Conservation (phyloP, 1,284 basidiomycete species). For the Heliocybe sulcata region DNA sequence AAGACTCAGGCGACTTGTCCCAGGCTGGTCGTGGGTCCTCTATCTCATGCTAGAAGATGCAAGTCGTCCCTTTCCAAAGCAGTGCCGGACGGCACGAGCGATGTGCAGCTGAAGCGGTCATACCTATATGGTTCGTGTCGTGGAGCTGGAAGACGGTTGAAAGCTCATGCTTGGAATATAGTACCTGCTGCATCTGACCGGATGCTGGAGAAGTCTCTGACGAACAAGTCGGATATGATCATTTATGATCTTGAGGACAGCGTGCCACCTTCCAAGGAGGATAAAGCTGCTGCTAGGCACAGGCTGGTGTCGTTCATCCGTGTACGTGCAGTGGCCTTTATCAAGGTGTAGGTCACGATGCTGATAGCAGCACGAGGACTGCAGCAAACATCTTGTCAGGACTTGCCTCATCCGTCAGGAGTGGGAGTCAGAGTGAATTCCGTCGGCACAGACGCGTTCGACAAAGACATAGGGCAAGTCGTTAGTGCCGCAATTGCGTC, state of each 20-base stretch:
- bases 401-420: conserved; percentile 37
- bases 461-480: conserved; percentile 59
- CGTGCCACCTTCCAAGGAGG: conserved; percentile 50
- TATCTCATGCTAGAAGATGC: neutral
- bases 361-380: neutral
- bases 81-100: neutral
- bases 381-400: conserved; percentile 23
- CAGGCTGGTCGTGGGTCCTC: neutral
- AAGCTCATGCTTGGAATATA: conserved; percentile 14
- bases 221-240: conserved; percentile 58
- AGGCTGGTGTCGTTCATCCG: conserved; percentile 53
- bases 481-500: conserved; percentile 31
- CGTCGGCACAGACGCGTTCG: conserved; percentile 64
- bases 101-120: conserved; percentile 37
- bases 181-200: conserved; percentile 73
- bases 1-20: neutral
- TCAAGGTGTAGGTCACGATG: neutral
- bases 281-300: conserved; percentile 58
- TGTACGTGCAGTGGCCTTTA: conserved; percentile 26
- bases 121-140: conserved; percentile 40
- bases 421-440: conserved; percentile 76
- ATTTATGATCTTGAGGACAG: conserved; percentile 89
- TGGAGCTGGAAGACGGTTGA: neutral
- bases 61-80: neutral
- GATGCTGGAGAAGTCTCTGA: conserved; percentile 76